Evolutionary conservation across 225 moss, liverwort and hornwort genomes (phyloP), one percentile per base, ranked within the genome.

Genomic region (Polytrichum commune): DNA sequence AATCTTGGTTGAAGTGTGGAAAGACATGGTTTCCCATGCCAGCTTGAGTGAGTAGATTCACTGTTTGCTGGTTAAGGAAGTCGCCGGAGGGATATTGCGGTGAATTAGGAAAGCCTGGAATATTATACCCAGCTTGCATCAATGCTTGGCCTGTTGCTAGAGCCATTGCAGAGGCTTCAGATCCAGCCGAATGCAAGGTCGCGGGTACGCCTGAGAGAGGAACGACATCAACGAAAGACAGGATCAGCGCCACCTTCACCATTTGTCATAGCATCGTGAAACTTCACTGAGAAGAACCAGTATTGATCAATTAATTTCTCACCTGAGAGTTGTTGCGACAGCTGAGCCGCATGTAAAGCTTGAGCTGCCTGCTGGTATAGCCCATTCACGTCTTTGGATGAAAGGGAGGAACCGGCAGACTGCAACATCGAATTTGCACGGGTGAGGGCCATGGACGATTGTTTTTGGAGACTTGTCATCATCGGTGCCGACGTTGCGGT

Each of bases 301-400:
- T 38, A 38, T 38, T 38, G 10, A 38, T 38, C 38, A 60, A 24
- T 60, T 6, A 20, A 22, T 24, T 8, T 33, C 27, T 23, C 29
- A 29, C 65, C 30, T 65, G 30, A 65, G n/a, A 65, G n/a, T 32
- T 65, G 65, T 18, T 18, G 65, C 23, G 65, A 33, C 18, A 65
- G 20, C 1, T 65, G 65, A 19, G 5, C 30, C 22, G 33, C 32
- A n/a, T 30, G 18, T 16, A 30, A 30, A 19, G 20, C 57, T 57
- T 57, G 57, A 57, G 20, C 57, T 57, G 64, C 65, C 18, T 65
- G 65, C 16, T 65, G 29, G 20, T 18, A 65, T 16, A 65, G 2
- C 18, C 5, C 65, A 65, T 65, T 65, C 18, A 32, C 65, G 5
- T 65, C 33, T 6, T 33, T 27, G 13, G 65, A 18, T 29, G 65